Evolutionary conservation across 805 yeast species (phyloP).

Genomic region (Ogataea chonburiensis): DNA sequence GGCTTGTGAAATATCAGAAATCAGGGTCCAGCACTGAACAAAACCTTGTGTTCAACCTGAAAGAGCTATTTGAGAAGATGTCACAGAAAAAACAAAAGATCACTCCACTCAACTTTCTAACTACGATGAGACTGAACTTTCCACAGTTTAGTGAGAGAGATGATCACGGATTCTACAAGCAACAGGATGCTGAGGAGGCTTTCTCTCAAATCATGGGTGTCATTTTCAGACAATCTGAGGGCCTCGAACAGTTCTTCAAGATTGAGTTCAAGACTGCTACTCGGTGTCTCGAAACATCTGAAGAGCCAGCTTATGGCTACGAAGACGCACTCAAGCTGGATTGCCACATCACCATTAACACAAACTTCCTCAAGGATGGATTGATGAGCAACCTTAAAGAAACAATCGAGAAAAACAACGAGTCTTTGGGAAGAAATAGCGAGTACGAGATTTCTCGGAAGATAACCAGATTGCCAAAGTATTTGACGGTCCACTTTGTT

Average conservation of each 20-base stretch:
- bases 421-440: constrained; percentile 68
- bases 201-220: constrained; percentile 71
- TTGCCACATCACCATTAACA: constrained; percentile 83
- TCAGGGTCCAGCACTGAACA: constrained; percentile 25
- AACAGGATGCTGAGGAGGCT: constrained; percentile 98
- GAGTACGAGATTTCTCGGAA: constrained; percentile 57
- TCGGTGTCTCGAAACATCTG: constrained; percentile 56
- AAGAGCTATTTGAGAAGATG: constrained; percentile 47
- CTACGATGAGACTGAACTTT: constrained; percentile 59
- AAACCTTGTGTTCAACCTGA: constrained; percentile 36
- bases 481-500: constrained; percentile 86
- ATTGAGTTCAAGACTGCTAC: constrained; percentile 62
- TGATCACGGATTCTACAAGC: constrained; percentile 71
- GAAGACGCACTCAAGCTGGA: constrained; percentile 70
- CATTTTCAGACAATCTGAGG: constrained; percentile 48
- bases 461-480: constrained; percentile 80
- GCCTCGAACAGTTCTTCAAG: constrained; percentile 58
- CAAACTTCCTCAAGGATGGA: constrained; percentile 89
- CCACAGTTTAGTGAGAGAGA: constrained; percentile 91
- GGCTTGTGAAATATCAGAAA: constrained; percentile 26
- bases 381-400: constrained; percentile 72
- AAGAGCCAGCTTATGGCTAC: constrained; percentile 41
- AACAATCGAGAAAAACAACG: constrained; percentile 72
- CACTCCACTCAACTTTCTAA: constrained; percentile 67
- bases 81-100: constrained; percentile 42